Evolutionary conservation across 352 stramenopile species (phyloP), one percentile per base, ranked within the genome.

Genomic region (Blastocystis sp.): DNA sequence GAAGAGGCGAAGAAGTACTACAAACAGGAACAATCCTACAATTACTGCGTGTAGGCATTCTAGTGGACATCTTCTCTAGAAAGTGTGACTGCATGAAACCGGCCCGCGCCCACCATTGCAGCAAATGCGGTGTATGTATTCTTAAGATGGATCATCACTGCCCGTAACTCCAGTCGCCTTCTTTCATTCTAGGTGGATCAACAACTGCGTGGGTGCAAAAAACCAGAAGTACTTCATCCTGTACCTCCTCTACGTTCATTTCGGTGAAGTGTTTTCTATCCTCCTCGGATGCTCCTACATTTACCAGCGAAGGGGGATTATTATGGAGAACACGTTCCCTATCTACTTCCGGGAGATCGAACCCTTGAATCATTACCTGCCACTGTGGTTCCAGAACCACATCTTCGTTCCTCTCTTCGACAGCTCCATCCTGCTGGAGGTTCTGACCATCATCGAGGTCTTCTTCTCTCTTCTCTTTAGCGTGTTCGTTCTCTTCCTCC

Each of bases 101-200:
- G 1, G 51, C 49, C 27, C 64, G 75, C 29, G 75, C 75, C 24
- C 75, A 85, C 36, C 75, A 85, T 44, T 85, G 75, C 38, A 85
- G 75, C 29, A 48, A n/a, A 24, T 85, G 75, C 38, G 38, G 59
- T 27, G 24, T 36, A 9, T 85, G 75, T 40, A 85, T 85, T 32
- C 59, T 85, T 21, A 85, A 85, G 21, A 85, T 85, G 75, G 75
- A 85, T 76, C 75, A 85, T 32, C 75, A 85, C 40, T 85, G 75
- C 40, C 75, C 42, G 75, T 85, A 72, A 32, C 6, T 14, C 75
- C 11, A 24, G 16, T 51, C 4, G 8, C 9, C 34, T 18, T 49
- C n/a, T 27, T 24, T 72, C 3, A 56, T 32, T 21, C 16, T 85
- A 85, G 75, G 0, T 85, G 75, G 75, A 63, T 85, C 40, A 85